Base-by-base conservation (phyloP, 352 stramenopile genomes). In the Paralagenidium karlingii region DNA sequence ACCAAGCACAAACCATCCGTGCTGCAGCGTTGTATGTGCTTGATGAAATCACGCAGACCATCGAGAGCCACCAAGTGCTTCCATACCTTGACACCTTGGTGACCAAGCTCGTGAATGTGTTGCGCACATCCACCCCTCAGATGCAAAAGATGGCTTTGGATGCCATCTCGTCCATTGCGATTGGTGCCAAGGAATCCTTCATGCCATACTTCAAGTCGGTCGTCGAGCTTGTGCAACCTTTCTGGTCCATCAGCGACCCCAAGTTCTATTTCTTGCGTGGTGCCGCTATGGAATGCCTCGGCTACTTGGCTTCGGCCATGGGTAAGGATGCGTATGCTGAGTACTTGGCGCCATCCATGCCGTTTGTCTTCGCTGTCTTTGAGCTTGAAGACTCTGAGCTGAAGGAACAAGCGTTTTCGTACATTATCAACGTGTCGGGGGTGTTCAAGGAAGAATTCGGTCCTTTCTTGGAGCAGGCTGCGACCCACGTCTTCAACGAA, bases 41-140 rank as follows among this genome's bases (percentile, higher is more conserved):
- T 31, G 95, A 99, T 65, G 97, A 98, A 66, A 98, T 99, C 60
- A 98, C 94, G 43, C 94, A 99, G 75, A 92, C 84, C 50, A 92
- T 98, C 73, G 90, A 98, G 47, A 92, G 79, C 24, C 69, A 96
- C 34, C 88, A 96, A 43, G 83, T 98, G 24, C 58, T 89, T 37
- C 94, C 94, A 16, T 89, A 98, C 57, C 67, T 99, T 0, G 84
- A 97, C 51, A 86, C 86, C 24, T 67, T 99, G 7, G 89, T 98
- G 34, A 82, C 66, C n/a, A 97, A 98, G 62, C 73, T 99, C 2
- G 87, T 97, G 16, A 60, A 53, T 26, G 92, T 98, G 53, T 68
- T 98, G 11, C 86, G 95, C 53, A 73, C 61, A 27, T 86, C 88
- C 30, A 94, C 77, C 27, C 94, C 93, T 26, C 70, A 92, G 40